phyloP scores from a whole-genome alignment of 2,329 filamentous ascomycete species.

The Cladosporium sp. region DNA sequence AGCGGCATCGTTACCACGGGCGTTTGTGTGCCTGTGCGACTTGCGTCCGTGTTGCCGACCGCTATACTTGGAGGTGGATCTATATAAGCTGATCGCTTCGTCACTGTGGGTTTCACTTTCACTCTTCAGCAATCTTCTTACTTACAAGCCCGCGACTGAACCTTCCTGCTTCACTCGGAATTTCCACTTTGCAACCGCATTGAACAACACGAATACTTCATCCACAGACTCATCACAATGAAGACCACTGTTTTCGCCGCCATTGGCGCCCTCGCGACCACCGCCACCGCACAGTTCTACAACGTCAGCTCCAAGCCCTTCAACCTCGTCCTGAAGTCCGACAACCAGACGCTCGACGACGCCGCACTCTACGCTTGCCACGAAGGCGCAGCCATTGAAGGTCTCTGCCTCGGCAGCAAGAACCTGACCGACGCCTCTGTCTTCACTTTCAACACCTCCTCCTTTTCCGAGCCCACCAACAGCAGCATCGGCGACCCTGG shows the following conservation, averaged over 20 bases:
- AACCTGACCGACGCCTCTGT: slow-evolving; percentile 3
- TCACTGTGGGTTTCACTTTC: no score
- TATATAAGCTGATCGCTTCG: neutral
- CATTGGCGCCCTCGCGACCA: slow-evolving; percentile 20
- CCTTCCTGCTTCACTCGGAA: neutral
- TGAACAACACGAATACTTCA: neutral
- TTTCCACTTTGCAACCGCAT: neutral
- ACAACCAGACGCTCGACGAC: slow-evolving; percentile 34
- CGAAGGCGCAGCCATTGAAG: slow-evolving; percentile 44
- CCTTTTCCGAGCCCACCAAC: slow-evolving; percentile 13
- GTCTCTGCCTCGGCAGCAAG: slow-evolving; percentile 33
- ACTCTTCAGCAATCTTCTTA: no score
- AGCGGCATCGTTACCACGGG: neutral
- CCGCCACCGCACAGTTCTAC: slow-evolving; percentile 28
- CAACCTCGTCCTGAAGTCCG: slow-evolving; percentile 35
- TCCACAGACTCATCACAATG: neutral
- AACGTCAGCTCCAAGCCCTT: slow-evolving; percentile 40
- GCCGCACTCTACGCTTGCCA: slow-evolving; percentile 39
- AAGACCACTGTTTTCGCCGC: slow-evolving; percentile 8
- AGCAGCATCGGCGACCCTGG: slow-evolving; percentile 31
- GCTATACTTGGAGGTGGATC: neutral
- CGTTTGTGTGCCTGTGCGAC: neutral
- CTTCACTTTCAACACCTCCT: slow-evolving; percentile 21
- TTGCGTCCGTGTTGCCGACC: neutral
- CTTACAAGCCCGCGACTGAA: no score